Base-by-base conservation (phyloP, 768 basidiomycete genomes). In the Auricularia sp. region DNA sequence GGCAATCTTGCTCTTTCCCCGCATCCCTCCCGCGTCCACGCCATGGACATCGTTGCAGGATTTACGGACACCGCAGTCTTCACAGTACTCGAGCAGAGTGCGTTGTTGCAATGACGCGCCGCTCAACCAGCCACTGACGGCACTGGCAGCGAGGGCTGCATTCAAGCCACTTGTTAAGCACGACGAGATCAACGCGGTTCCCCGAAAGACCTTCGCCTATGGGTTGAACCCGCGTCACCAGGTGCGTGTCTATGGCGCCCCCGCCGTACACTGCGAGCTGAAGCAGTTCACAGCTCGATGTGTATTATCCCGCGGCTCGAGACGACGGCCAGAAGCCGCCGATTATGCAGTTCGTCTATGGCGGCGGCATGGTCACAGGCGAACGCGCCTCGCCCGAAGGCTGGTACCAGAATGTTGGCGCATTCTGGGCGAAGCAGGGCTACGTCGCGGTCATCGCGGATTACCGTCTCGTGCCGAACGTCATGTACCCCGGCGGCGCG, bases 151-250 rank as follows among this genome's bases (percentile, higher is more conserved):
- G 29, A 69, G 78, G 44, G 72, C 72, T 16, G 79, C 79, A 1
- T 83, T 87, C 62, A 71, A 76, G 16, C 84, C 83, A 1, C 65
- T 84, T 10, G 72, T 87, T 10, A 80, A 78, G 11, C 79, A 78
- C 7, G 69, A 71, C 2, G 72, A 77, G 7, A 87, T 88, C 44
- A 68, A 76, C 18, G 73, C 75, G 60, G 75, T 81, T n/a, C 76
- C 82, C 2, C 73, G 76, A 58, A 81, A 78, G 69, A 83, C 84
- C 0, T 86, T 87, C 74, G 73, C 79, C 61, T 88, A 84, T 68
- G 85, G 86, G 1, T 62, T 70, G 16, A 78, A 76, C 23, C 82
- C 79, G 36, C 77, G 84, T 39, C 83, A 84, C 66, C 76, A 82
- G 73, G 81, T 80, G 71, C 4, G 74, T 71, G 3, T 29, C 56